A percentile compares a stretch with the other conserved stretches of the same genome.
These are phyloP conservation scores for Macadamia tetraphylla DNA, from an alignment of 164 flowering plant genomes.

Conservation along the genomic window DNA sequence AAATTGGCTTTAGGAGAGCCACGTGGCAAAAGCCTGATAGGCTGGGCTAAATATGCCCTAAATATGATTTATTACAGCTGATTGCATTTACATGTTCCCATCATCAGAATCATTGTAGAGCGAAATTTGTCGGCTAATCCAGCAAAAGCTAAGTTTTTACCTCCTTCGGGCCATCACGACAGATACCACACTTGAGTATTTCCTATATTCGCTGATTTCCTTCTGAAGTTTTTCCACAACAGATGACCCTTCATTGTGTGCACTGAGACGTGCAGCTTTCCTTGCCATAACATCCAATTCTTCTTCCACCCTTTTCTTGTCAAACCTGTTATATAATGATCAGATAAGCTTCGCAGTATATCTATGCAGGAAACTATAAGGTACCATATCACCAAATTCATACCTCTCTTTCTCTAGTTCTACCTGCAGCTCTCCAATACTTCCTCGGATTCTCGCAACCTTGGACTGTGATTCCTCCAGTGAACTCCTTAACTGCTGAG, in stretches of 20 bases:
- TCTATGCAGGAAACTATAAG: background rate
- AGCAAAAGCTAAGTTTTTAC: conserved; percentile 24
- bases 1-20: no score
- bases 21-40: no score
- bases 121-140: no score
- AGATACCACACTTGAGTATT: conserved; percentile 79
- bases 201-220: conserved; percentile 82
- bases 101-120: no score
- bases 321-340: conserved; percentile 38
- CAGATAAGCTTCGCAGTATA: background rate
- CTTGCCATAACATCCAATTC: conserved; percentile 60
- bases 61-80: no score
- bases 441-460: conserved; percentile 40
- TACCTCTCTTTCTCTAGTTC: conserved; percentile 81
- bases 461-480: conserved; percentile 53
- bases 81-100: no score
- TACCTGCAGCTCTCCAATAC: conserved; percentile 48
- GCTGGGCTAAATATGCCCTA: no score
- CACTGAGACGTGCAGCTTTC: conserved; percentile 49
- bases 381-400: background rate
- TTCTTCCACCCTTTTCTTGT: conserved; percentile 73
- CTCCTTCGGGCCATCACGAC: conserved; percentile 91
- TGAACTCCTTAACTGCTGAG: conserved; percentile 48
- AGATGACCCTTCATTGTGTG: conserved; percentile 59
- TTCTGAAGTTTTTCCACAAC: conserved; percentile 64